Percentiles rank a stretch among this genome's conserved stretches.
These are phyloP conservation scores for Botrytis byssoidea DNA, from an alignment of 2,329 filamentous ascomycete genomes.

Conservation along the genomic window DNA sequence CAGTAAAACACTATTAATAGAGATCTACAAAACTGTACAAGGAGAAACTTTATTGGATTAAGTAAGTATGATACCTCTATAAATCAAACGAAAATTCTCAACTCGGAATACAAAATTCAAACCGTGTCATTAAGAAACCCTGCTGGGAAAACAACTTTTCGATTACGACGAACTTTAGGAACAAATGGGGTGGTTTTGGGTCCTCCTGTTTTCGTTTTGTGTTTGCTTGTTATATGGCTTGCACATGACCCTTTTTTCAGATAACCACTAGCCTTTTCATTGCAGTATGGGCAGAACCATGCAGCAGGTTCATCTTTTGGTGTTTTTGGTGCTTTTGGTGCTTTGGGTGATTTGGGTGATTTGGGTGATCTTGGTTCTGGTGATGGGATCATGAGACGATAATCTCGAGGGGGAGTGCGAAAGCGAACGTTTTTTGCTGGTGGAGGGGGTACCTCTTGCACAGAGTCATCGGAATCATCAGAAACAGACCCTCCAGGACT, in stretches of 20 bases:
- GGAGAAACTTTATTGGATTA: neutral
- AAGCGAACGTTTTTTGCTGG: neutral
- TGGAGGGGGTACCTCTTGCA: neutral
- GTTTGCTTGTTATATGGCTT: neutral
- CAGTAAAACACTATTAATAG: neutral
- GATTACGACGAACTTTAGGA: neutral
- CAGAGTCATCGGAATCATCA: neutral
- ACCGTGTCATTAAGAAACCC: no score
- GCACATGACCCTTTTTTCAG: neutral
- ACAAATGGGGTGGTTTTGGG: neutral
- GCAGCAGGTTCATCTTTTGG: fast-evolving
- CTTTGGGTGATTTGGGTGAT: no score
- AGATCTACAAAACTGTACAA: neutral
- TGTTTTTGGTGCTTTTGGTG: neutral
- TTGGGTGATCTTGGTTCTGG: no score
- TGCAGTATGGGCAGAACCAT: neutral
- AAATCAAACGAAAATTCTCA: neutral
- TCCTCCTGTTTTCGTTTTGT: neutral
- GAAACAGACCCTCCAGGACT: fast-evolving
- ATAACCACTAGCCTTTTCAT: neutral
- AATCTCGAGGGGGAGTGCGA: neutral
- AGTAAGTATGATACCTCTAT: neutral
- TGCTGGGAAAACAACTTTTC: neutral
- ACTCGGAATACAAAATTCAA: neutral
- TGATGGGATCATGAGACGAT: neutral